Evolutionary conservation across 768 basidiomycete genomes (phyloP).

Genomic region (Lentinula edodes): DNA sequence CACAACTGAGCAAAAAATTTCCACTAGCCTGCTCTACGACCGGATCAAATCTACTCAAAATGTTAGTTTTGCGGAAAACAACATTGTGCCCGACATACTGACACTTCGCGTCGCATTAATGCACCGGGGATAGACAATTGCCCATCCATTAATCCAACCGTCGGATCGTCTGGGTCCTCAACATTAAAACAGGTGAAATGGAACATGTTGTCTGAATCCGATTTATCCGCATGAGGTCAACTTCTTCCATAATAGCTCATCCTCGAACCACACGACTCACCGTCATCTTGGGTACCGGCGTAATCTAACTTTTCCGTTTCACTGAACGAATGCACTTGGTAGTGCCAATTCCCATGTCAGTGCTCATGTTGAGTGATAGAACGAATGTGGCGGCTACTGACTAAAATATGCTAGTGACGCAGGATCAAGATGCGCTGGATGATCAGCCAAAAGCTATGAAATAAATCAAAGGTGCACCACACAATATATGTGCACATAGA

Average conservation of each 20-base stretch:
- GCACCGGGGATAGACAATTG: conserved; percentile 81
- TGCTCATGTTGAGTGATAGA: background rate
- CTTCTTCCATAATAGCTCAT: background rate
- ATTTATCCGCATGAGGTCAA: background rate
- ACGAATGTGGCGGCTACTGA: conserved; percentile 19
- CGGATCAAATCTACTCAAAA: conserved; percentile 59
- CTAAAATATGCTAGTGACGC: conserved; percentile 82
- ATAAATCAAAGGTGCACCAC: background rate
- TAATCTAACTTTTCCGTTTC: conserved; percentile 85
- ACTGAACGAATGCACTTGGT: conserved; percentile 72
- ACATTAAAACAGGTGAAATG: conserved; percentile 90
- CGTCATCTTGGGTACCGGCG: conserved; percentile 67
- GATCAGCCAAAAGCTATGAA: conserved; percentile 60
- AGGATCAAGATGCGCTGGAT: conserved; percentile 79
- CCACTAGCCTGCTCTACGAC: conserved; percentile 66
- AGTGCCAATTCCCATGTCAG: background rate
- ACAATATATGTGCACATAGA: background rate
- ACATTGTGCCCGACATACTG: background rate
- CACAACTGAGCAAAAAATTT: conserved; percentile 8
- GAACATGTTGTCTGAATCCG: conserved; percentile 65
- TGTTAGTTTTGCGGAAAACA: background rate
- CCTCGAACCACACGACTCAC: conserved; percentile 27
- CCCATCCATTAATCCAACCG: conserved; percentile 76
- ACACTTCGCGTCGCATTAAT: conserved; percentile 70
- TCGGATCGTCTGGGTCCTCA: conserved; percentile 74